Evolutionary conservation across 441 rosid species (phyloP).

Genomic region (Corymbia citriodora): DNA sequence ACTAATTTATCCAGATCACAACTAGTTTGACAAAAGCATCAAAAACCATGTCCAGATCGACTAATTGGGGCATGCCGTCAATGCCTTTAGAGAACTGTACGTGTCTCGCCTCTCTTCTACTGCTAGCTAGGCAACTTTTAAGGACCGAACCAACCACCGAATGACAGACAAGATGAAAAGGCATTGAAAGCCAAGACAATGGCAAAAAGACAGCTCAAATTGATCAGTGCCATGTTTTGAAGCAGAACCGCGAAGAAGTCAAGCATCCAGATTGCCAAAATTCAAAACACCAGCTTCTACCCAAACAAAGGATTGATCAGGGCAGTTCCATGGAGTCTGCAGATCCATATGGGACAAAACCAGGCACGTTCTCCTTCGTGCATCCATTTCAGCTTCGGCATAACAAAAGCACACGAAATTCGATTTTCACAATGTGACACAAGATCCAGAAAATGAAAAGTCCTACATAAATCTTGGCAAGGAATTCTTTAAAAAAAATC

Average conservation of each 20-base stretch:
- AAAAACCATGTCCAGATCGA: background rate
- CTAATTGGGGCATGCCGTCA: background rate
- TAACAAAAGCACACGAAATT: background rate
- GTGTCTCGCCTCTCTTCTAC: background rate
- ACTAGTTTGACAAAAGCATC: background rate
- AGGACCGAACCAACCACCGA: background rate
- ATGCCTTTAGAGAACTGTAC: background rate
- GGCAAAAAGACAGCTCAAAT: background rate
- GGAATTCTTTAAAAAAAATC: background rate
- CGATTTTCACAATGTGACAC: background rate
- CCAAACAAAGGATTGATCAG: background rate
- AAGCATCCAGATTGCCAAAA: background rate
- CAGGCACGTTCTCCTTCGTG: background rate
- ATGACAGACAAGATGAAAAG: background rate
- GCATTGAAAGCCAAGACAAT: background rate
- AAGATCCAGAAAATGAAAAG: background rate
- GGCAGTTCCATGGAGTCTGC: background rate
- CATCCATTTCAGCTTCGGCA: background rate
- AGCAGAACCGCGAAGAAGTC: background rate
- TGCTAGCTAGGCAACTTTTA: background rate
- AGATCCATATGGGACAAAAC: background rate
- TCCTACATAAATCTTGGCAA: background rate
- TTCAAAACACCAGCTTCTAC: background rate
- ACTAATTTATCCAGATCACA: background rate
- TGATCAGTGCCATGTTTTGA: background rate